Percentiles rank a stretch among this genome's conserved stretches.
phyloP scores from a whole-genome alignment of 805 yeast species.

The Teunomyces gatunensis region DNA sequence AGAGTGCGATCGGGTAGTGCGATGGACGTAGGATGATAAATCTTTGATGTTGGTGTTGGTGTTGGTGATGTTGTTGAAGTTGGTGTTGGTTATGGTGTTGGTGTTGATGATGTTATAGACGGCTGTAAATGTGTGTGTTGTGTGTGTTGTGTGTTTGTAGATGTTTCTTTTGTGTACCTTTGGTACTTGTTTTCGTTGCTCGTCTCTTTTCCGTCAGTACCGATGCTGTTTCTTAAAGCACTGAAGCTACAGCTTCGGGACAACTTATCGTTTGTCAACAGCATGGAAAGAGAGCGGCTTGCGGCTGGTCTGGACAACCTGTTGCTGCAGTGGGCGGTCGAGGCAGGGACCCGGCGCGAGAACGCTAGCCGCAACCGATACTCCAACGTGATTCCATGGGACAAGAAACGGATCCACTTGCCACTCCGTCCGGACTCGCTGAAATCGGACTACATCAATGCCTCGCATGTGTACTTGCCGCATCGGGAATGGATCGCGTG shows the following conservation, averaged over 20 bases:
- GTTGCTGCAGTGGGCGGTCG: constrained; percentile 3
- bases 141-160: too few relatives aligned
- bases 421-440: constrained; percentile 14
- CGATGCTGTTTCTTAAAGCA: constrained; percentile 9
- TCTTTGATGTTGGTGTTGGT: too few relatives aligned
- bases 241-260: constrained; percentile 8
- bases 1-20: too few relatives aligned
- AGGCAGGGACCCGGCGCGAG: background rate
- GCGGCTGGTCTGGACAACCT: background rate
- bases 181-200: background rate
- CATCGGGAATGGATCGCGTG: constrained; percentile 54
- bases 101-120: too few relatives aligned
- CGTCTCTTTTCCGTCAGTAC: background rate
- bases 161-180: background rate
- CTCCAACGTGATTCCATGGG: constrained; percentile 42
- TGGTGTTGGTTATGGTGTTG: too few relatives aligned
- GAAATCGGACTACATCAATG: constrained; percentile 37
- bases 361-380: constrained; percentile 30
- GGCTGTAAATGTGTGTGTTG: too few relatives aligned
- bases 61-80: too few relatives aligned
- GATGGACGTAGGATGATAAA: too few relatives aligned
- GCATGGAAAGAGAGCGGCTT: constrained; percentile 8
- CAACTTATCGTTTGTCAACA: constrained; percentile 11
- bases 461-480: constrained; percentile 26
- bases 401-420: constrained; percentile 31